Evolutionary conservation across 1,284 basidiomycete species (phyloP), one percentile per base, ranked within the genome.

Genomic region (Cutaneotrichosporon cavernicola): DNA sequence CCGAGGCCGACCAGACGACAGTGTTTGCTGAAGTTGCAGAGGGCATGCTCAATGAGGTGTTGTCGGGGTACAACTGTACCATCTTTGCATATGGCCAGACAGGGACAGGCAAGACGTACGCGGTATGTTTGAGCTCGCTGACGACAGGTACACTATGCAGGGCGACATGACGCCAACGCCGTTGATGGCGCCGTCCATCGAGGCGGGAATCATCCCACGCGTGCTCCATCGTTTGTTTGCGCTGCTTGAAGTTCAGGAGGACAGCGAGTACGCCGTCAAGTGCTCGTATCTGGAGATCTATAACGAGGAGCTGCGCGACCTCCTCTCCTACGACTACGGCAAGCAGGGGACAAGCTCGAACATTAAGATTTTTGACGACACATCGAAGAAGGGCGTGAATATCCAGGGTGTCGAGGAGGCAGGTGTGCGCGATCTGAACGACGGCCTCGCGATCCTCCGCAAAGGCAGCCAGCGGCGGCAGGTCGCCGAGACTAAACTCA

Each of bases 41-140:
- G 65, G 92, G 91, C 0, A 91, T 99, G 86, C 83, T 99, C 56
- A 88, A 93, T 56, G 92, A 99, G 78, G 95, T 99, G 46, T 81
- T 98, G 57, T 84, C 87, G 74, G 97, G 97, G 4, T 99, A 97
- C 83, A 99, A 99, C 75, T 99, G 97, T 76, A 99, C 97, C 0
- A 84, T 99, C 40, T 99, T 99, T 82, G 96, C 96, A 3, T 99
- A 99, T 76, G 97, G 97, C 4, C 97, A 99, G 80, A 99, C 97
- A 0, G 97, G 97, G 6, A 98, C 97, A 0, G 97, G 97, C 18
- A 99, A 99, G 83, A 99, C 97, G 89, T 97, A 75, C 75, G 90
- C 83, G 21, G 3, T 2, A 7, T 16, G 16, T 7, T 7, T 31
- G 56, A 30, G 11, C 11, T 21, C 22, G 55, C 56, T 66, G 52